Base-by-base conservation (phyloP, 2,329 filamentous ascomycete genomes). In the Talaromyces rugulosus region DNA sequence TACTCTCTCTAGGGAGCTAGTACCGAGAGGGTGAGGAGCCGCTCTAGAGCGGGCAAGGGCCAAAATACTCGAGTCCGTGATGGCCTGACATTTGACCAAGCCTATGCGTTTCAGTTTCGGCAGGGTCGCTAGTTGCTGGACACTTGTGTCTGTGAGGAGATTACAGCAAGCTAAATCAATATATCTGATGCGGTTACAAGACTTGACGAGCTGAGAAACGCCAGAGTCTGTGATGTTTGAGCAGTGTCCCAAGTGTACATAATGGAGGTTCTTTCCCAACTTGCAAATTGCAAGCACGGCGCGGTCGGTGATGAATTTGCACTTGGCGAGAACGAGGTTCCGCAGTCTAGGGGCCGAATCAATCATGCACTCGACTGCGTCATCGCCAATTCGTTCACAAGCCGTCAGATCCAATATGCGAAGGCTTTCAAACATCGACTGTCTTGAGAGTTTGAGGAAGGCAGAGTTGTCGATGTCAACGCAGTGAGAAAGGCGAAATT, bases 101-200 rank as follows among this genome's bases (percentile, higher is more conserved):
- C 95, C 95, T 64, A 99, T 96, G 42, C 95, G 85, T 80, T 96
- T 93, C 59, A 99, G 81, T 76, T 99, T 99, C 3, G 95, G 95
- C 5, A 99, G 83, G 14, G 86, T 86, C 5, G 95, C 93, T 42
- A 99, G 82, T 66, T 91, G 89, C 65, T 85, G 89, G 16, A 99
- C 89, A 27, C 93, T 97, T 11, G 84, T 83, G 69, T 99, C 95
- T 0, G 95, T 98, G 64, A 99, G 81, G 68, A 91, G 88, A 14
- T 85, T 86, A 76, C 95, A 99, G 78, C 95, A 98, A n/a, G 95
- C 95, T 51, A 99, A 81, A 73, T 99, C 95, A 66, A 99, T 99
- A 74, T 99, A 99, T 60, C 95, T 86, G 67, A 99, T 98, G 28
- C 95, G 87, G 71, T 94, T 98, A 81, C 95, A 99, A 59, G 82